phyloP scores from a whole-genome alignment of 352 stramenopile genomes.

The Phytophthora kernoviae region DNA sequence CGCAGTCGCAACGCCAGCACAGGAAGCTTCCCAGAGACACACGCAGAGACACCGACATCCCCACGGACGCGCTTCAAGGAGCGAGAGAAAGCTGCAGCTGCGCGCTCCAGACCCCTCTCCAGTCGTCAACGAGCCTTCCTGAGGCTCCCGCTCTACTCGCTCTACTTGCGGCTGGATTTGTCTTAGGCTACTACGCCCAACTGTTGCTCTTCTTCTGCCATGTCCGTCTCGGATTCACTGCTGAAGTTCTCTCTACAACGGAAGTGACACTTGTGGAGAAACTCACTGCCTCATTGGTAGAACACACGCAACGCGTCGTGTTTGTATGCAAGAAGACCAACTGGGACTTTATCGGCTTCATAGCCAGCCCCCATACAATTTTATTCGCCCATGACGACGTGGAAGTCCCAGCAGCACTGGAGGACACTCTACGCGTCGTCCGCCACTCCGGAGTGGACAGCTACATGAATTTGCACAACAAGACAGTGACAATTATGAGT shows the following conservation, averaged over 20 bases:
- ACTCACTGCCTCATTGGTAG: conserved; percentile 49
- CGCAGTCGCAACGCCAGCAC: conserved; percentile 39
- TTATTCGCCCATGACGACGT: conserved; percentile 76
- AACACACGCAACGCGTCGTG: conserved; percentile 64
- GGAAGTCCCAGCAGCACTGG: conserved; percentile 47
- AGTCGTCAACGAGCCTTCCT: conserved; percentile 18
- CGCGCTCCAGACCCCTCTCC: conserved; percentile 8
- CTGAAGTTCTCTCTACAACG: conserved; percentile 49
- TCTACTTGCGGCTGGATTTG: conserved; percentile 39
- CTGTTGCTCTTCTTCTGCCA: conserved; percentile 71
- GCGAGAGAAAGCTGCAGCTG: conserved; percentile 15
- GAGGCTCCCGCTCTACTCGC: conserved; percentile 21
- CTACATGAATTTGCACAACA: conserved; percentile 84
- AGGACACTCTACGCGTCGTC: conserved; percentile 64
- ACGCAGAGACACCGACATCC: conserved; percentile 15
- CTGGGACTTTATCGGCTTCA: conserved; percentile 78
- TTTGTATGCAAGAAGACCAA: conserved; percentile 81
- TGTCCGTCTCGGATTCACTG: conserved; percentile 61
- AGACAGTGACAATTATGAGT: conserved; percentile 80
- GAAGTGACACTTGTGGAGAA: conserved; percentile 52
- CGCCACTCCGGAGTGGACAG: conserved; percentile 68
- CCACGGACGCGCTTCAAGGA: conserved; percentile 28
- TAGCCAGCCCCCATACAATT: conserved; percentile 64
- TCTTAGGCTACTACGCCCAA: conserved; percentile 71
- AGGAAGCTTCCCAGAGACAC: conserved; percentile 31